Percentiles rank a stretch among this genome's conserved stretches.
Conservation (phyloP, 1,284 basidiomycete genomes). For the Rhodotorula sp. region DNA sequence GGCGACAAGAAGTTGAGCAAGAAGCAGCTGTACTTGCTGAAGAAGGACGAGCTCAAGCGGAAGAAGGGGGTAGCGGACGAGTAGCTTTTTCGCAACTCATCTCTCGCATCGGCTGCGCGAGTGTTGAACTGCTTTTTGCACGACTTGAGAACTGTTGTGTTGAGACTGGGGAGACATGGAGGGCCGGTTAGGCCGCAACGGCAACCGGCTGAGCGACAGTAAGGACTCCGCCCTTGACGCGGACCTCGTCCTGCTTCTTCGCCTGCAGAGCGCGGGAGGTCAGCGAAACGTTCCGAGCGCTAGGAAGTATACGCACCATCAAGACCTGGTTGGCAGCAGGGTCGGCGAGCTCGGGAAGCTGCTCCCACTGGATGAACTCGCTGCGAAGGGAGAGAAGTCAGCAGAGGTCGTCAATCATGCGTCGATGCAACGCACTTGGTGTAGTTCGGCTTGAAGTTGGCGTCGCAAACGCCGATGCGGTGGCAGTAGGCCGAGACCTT, state of each 20-base stretch:
- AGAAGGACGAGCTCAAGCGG: constrained; percentile 25
- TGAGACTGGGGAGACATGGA: background rate
- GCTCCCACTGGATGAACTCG: constrained; percentile 27
- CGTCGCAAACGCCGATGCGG: constrained; percentile 48
- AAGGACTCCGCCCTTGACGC: constrained; percentile 17
- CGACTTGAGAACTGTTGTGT: background rate
- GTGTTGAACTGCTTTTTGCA: background rate
- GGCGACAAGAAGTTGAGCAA: constrained; percentile 24
- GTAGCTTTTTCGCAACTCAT: background rate
- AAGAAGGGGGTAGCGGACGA: constrained; percentile 7
- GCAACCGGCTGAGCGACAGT: background rate
- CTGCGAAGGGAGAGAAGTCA: background rate
- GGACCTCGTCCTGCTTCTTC: constrained; percentile 13
- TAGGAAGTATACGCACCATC: constrained; percentile 1
- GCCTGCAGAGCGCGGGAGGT: background rate
- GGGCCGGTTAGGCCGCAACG: background rate
- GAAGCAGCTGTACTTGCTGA: constrained; percentile 33
- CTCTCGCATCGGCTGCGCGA: background rate
- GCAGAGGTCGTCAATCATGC: constrained; percentile 3
- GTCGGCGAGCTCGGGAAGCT: constrained; percentile 15
- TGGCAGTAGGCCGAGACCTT: constrained; percentile 40
- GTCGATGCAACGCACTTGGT: constrained; percentile 48
- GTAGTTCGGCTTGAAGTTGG: constrained; percentile 48
- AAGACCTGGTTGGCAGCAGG: constrained; percentile 24
- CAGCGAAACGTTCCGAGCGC: background rate